phyloP scores from a whole-genome alignment of 176 grass and related monocot genomes.

The Oryza officinalis region DNA sequence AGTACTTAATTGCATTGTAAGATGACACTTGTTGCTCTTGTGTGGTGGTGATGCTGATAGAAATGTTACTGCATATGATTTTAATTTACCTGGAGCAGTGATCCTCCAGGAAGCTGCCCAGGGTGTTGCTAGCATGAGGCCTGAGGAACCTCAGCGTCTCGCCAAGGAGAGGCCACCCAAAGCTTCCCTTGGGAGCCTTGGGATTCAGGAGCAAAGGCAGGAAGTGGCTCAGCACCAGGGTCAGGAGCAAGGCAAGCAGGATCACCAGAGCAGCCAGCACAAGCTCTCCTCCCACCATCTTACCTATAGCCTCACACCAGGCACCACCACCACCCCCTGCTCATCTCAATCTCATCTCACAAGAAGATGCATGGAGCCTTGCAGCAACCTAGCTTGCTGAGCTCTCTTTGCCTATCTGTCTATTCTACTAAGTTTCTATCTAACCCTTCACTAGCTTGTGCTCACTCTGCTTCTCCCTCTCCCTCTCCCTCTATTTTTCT shows the following conservation, averaged over 20 bases:
- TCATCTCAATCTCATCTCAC: constrained; percentile 39
- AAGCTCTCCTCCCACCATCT: constrained; percentile 56
- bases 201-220: constrained; percentile 67
- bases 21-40: constrained; percentile 7
- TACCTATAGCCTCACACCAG: not conserved
- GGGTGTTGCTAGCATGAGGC: constrained; percentile 70
- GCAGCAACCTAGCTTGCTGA: not conserved
- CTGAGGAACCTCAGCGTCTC: constrained; percentile 77
- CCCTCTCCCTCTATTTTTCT: constrained; percentile 8
- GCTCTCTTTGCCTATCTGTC: not conserved
- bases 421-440: not conserved
- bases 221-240: constrained; percentile 64
- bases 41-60: not conserved
- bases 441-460: constrained; percentile 5
- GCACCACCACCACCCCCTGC: not conserved
- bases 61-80: not conserved
- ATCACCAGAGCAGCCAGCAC: constrained; percentile 40
- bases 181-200: constrained; percentile 61
- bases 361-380: not conserved
- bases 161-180: constrained; percentile 82
- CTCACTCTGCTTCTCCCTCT: not conserved
- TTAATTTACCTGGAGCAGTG: constrained; percentile 73
- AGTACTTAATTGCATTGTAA: constrained; percentile 34
- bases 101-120: constrained; percentile 71
- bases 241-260: constrained; percentile 48